Conservation (phyloP, 352 stramenopile genomes). For the Halophytophthora batemanensis region DNA sequence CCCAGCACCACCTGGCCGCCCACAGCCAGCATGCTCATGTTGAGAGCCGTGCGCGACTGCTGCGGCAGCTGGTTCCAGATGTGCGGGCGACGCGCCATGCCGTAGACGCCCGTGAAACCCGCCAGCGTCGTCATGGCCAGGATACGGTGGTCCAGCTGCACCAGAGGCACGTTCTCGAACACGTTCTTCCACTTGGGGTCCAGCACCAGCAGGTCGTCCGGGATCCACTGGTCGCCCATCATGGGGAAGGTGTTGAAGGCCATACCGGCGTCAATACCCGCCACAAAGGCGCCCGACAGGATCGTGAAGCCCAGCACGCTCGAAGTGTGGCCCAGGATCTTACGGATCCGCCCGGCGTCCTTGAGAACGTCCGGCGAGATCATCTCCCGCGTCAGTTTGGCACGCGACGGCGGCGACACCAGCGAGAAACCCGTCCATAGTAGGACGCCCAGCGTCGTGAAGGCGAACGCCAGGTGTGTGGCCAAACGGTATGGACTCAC, state of each 20-base stretch:
- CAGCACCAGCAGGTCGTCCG: slow-evolving; percentile 89
- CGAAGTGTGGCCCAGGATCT: slow-evolving; percentile 55
- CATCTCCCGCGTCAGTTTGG: slow-evolving; percentile 66
- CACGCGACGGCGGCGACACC: slow-evolving; percentile 69
- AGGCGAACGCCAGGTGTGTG: slow-evolving; percentile 95
- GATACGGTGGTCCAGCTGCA: slow-evolving; percentile 97
- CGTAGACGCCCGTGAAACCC: slow-evolving; percentile 68
- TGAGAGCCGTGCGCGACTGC: slow-evolving; percentile 70
- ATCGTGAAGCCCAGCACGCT: slow-evolving; percentile 81
- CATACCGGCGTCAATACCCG: slow-evolving; percentile 97
- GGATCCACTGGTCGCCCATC: slow-evolving; percentile 95
- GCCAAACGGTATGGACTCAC: slow-evolving; percentile 97
- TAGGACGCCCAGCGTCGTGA: slow-evolving; percentile 95
- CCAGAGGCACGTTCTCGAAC: slow-evolving; percentile 98
- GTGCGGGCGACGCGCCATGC: slow-evolving; percentile 58
- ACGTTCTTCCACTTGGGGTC: slow-evolving; percentile 94
- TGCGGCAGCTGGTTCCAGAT: slow-evolving; percentile 87
- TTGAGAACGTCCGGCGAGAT: slow-evolving; percentile 77
- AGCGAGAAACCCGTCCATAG: slow-evolving; percentile 94
- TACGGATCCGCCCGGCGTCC: slow-evolving; percentile 58
- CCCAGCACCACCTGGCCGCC: slow-evolving; percentile 91
- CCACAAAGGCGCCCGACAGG: slow-evolving; percentile 93
- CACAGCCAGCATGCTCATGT: slow-evolving; percentile 72
- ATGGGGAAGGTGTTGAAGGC: slow-evolving; percentile 98
- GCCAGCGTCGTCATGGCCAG: slow-evolving; percentile 91